phyloP scores from a whole-genome alignment of 2,329 filamentous ascomycete genomes.

The Chalara sp. region DNA sequence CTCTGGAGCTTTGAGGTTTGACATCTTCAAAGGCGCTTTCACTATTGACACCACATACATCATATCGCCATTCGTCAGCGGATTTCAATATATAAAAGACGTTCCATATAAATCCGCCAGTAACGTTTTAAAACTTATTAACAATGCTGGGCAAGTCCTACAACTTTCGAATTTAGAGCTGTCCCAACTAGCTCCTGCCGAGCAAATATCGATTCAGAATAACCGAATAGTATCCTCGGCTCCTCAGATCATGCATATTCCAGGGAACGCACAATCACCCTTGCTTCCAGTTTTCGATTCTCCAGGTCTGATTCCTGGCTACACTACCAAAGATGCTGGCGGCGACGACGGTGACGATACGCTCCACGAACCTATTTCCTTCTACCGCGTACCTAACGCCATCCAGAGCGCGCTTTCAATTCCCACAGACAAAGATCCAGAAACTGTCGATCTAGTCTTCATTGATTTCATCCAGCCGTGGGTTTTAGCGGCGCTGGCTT shows the following conservation, averaged over 20 bases:
- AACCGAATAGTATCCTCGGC: conserved; percentile 7
- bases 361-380: conserved; percentile 65
- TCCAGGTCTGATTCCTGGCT: conserved; percentile 55
- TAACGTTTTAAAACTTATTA: conserved; percentile 56
- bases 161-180: conserved; percentile 21
- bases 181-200: conserved; percentile 21
- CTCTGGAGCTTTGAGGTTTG: conserved; percentile 87
- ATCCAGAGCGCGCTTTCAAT: conserved; percentile 66
- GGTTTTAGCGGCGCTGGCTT: conserved; percentile 67
- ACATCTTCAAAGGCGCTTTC: conserved; percentile 88
- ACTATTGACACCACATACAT: conserved; percentile 82
- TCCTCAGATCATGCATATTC: neutral
- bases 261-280: conserved; percentile 27
- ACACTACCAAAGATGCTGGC: conserved; percentile 82
- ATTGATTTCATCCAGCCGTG: conserved; percentile 85
- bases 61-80: conserved; percentile 80
- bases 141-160: conserved; percentile 44
- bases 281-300: conserved; percentile 12
- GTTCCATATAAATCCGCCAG: conserved; percentile 73
- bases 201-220: conserved; percentile 21
- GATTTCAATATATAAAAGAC: conserved; percentile 68
- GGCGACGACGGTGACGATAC: conserved; percentile 87
- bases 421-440: conserved; percentile 46
- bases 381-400: conserved; percentile 76
- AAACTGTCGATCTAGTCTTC: conserved; percentile 81